A percentile compares a stretch with the other conserved stretches of the same genome.
Conservation (phyloP, 1,139 yeast genomes). For the Taphrina communis region DNA sequence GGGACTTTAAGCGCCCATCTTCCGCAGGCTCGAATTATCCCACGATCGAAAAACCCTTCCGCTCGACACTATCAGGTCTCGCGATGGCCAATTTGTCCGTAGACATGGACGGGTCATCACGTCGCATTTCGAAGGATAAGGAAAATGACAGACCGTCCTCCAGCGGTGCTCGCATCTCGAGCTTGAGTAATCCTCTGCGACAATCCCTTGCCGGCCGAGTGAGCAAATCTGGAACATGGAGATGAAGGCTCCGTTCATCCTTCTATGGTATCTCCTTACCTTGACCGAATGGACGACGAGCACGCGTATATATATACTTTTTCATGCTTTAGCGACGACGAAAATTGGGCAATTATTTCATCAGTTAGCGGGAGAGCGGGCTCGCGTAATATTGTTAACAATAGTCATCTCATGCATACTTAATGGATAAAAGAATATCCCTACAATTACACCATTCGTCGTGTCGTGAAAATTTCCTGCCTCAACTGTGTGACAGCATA, state of each 20-base stretch:
- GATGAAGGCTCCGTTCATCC: background rate
- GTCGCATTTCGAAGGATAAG: constrained; percentile 28
- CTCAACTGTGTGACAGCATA: background rate
- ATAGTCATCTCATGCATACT: constrained; percentile 4
- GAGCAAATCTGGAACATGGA: constrained; percentile 34
- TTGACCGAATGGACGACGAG: background rate
- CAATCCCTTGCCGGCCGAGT: constrained; percentile 26
- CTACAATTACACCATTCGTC: background rate
- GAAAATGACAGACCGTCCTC: constrained; percentile 25
- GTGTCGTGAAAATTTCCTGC: no score
- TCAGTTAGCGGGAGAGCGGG: constrained; percentile 1
- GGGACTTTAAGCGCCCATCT: constrained; percentile 26
- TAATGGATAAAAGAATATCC: background rate
- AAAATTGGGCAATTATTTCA: background rate
- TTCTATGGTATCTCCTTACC: no score
- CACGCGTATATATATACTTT: background rate
- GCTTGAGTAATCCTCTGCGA: constrained; percentile 23
- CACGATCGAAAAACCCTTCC: constrained; percentile 4
- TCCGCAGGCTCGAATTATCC: constrained; percentile 16
- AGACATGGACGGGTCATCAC: background rate
- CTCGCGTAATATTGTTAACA: background rate
- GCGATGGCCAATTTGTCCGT: constrained; percentile 33
- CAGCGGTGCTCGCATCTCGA: constrained; percentile 1
- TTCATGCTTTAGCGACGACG: constrained; percentile 5
- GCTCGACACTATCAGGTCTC: constrained; percentile 29